These are phyloP conservation scores for Chaetomium globosum DNA, from an alignment of 2,329 filamentous ascomycete species.

Conservation along the genomic window DNA sequence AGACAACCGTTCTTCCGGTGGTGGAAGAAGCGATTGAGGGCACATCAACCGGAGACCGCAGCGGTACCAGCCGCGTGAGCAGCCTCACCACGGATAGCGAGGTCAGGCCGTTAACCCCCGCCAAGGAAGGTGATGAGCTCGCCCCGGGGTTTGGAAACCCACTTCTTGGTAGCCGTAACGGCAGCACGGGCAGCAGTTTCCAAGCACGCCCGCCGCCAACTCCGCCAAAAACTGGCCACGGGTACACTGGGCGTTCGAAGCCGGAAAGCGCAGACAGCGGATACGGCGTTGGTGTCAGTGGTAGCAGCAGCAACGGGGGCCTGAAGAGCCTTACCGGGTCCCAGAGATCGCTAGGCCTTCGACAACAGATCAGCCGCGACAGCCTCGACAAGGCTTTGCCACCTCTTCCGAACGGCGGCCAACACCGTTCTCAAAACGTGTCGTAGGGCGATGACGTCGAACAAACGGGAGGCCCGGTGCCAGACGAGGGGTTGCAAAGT, in stretches of 20 bases:
- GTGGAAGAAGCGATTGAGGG: conserved; percentile 88
- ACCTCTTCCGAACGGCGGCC: conserved; percentile 50
- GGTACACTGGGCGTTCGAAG: conserved; percentile 43
- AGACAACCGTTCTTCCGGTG: conserved; percentile 68
- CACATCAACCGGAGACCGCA: conserved; percentile 64
- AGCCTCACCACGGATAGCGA: conserved; percentile 42
- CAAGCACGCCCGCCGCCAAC: conserved; percentile 47
- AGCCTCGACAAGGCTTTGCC: conserved; percentile 65
- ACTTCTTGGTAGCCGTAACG: conserved; percentile 37
- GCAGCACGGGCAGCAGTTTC: conserved; percentile 23
- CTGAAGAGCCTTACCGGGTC: conserved; percentile 40
- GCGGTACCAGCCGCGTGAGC: conserved; percentile 52
- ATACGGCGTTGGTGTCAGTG: conserved; percentile 45
- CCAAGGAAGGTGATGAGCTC: conserved; percentile 44
- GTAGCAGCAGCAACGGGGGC: conserved; percentile 37
- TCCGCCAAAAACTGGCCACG: conserved; percentile 49
- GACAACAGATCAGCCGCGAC: conserved; percentile 53
- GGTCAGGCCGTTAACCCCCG: conserved; percentile 47
- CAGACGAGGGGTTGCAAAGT: background rate
- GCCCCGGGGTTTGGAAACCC: conserved; percentile 43
- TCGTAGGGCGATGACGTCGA: conserved; percentile 29
- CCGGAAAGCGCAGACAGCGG: conserved; percentile 54
- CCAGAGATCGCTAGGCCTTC: conserved; percentile 42
- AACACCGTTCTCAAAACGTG: conserved; percentile 25
- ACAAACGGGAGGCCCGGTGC: background rate